These are phyloP conservation scores for Zymoseptoria brevis DNA, from an alignment of 2,329 filamentous ascomycete genomes.

Conservation along the genomic window DNA sequence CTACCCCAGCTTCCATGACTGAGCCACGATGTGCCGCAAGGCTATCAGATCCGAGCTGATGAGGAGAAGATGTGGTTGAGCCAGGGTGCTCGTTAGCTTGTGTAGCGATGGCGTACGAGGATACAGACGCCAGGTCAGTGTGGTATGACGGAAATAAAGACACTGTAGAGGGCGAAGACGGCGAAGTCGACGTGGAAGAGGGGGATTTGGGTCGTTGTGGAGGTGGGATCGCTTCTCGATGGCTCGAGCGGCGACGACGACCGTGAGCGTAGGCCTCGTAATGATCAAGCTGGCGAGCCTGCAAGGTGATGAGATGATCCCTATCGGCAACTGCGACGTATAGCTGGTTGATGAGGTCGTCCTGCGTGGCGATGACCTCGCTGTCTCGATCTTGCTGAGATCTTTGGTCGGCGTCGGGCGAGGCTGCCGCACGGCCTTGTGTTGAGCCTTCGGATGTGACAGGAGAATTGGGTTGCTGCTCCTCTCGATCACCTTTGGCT, in stretches of 20 bases:
- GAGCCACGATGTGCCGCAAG: background rate
- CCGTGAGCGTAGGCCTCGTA: background rate
- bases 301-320: background rate
- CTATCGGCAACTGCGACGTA: background rate
- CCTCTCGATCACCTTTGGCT: background rate
- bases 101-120: too few species aligned
- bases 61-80: background rate
- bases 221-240: background rate
- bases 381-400: background rate
- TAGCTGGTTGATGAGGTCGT: background rate
- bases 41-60: background rate
- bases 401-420: background rate
- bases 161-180: background rate
- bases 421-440: background rate
- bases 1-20: background rate
- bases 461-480: background rate
- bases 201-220: background rate
- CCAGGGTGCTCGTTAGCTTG: background rate
- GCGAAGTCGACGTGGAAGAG: background rate
- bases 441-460: background rate
- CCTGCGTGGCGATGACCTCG: background rate
- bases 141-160: too few species aligned
- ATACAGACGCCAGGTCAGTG: too few species aligned
- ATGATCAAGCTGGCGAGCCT: background rate
- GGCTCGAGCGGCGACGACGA: too few species aligned